Evolutionary conservation across 2,329 filamentous ascomycete genomes (phyloP).

Genomic region (Alternaria panax): DNA sequence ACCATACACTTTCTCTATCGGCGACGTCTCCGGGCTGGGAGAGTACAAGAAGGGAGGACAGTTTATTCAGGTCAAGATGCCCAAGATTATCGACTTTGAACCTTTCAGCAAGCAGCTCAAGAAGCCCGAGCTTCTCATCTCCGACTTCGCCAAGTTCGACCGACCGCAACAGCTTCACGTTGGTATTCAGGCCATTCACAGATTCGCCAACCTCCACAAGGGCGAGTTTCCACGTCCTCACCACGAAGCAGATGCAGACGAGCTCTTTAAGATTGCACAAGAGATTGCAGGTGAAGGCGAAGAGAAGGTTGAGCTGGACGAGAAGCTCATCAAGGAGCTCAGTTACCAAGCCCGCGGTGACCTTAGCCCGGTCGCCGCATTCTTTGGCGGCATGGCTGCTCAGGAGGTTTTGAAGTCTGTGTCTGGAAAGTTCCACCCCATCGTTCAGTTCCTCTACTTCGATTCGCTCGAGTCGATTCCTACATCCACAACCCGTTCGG

Average conservation of each 20-base stretch:
- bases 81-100: constrained; percentile 90
- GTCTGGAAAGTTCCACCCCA: constrained; percentile 96
- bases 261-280: constrained; percentile 78
- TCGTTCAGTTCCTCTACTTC: constrained; percentile 95
- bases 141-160: constrained; percentile 98
- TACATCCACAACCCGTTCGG: constrained; percentile 73
- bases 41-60: constrained; percentile 88
- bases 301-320: constrained; percentile 82
- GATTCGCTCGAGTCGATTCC: constrained; percentile 97
- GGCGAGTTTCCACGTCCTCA: constrained; percentile 81
- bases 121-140: constrained; percentile 87
- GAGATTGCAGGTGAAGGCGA: constrained; percentile 70
- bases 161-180: constrained; percentile 90
- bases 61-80: constrained; percentile 98
- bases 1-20: constrained; percentile 97
- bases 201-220: constrained; percentile 76
- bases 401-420: constrained; percentile 97
- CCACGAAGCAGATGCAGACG: constrained; percentile 81
- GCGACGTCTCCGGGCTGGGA: constrained; percentile 86
- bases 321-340: constrained; percentile 90
- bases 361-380: constrained; percentile 87
- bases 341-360: constrained; percentile 95
- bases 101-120: constrained; percentile 77
- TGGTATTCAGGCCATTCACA: constrained; percentile 90
- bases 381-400: constrained; percentile 91